These are phyloP conservation scores for Craterostigma plantagineum DNA, from an alignment of 257 asterid genomes.

Conservation along the genomic window DNA sequence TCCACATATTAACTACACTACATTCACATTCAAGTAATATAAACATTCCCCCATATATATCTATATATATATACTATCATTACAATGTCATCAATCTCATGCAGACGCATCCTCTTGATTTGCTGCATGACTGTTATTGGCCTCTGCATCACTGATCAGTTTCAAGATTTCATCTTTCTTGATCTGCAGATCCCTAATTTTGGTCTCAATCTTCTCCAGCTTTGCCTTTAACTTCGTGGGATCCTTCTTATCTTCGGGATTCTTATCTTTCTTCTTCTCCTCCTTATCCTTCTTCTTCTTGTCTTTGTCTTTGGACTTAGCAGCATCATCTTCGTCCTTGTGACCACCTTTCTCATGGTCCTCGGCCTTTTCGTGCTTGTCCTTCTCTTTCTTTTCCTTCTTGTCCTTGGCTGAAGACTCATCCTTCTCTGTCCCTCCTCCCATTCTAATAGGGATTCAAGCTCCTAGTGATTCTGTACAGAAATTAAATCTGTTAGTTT, in stretches of 20 bases:
- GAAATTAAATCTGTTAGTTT: too few species aligned
- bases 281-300: too few species aligned
- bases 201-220: constrained; percentile 18
- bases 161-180: constrained; percentile 22
- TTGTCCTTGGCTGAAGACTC: constrained; percentile 8
- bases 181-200: constrained; percentile 14
- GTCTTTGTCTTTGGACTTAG: too few species aligned
- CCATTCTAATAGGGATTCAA: constrained; percentile 9
- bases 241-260: constrained; percentile 7
- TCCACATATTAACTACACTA: too few species aligned
- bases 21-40: too few species aligned
- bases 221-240: constrained; percentile 12
- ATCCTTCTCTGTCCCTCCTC: constrained; percentile 16
- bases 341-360: constrained; percentile 8
- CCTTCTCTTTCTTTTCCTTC: constrained; percentile 14
- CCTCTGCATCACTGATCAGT: constrained; percentile 10
- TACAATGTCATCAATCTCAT: too few species aligned
- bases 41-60: too few species aligned
- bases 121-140: not conserved
- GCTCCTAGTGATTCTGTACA: not conserved
- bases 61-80: too few species aligned
- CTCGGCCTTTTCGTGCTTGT: constrained; percentile 12
- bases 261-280: too few species aligned
- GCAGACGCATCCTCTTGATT: too few species aligned
- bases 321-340: too few species aligned